A percentile compares a stretch with the other conserved stretches of the same genome.
Evolutionary conservation across 768 basidiomycete species (phyloP).

Genomic region (Termitomyces sp.): DNA sequence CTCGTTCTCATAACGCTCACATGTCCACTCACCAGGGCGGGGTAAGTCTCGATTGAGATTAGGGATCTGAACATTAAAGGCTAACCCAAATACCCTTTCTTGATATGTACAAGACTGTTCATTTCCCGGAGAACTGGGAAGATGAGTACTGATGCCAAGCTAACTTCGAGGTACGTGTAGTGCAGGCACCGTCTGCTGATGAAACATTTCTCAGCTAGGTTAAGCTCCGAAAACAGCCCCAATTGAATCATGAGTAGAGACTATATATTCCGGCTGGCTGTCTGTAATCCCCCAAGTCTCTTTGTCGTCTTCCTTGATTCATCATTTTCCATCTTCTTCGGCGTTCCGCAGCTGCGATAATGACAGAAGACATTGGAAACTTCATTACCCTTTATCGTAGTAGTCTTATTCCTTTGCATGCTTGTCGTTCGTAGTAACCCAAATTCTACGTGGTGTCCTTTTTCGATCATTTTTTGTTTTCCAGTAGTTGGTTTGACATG

Average conservation of each 20-base stretch:
- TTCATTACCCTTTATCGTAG: conserved; percentile 8
- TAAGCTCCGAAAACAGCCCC: not conserved
- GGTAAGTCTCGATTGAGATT: not conserved
- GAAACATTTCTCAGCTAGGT: not conserved
- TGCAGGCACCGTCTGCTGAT: not conserved
- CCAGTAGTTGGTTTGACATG: conserved; percentile 29
- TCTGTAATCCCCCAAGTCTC: no score
- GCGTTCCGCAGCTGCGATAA: not conserved
- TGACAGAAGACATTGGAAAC: not conserved
- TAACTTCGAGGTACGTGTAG: not conserved
- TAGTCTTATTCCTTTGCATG: conserved; percentile 15
- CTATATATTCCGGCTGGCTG: not conserved
- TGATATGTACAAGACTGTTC: not conserved
- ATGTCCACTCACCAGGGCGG: not conserved
- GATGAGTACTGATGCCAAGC: not conserved
- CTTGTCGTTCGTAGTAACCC: conserved; percentile 10
- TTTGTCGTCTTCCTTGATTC: not conserved
- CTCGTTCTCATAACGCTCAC: not conserved
- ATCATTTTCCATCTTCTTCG: not conserved
- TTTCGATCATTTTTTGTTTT: not conserved
- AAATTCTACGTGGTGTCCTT: not conserved
- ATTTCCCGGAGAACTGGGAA: not conserved
- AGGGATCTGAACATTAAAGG: not conserved
- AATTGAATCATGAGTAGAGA: not conserved
- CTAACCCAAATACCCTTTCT: not conserved